Percentiles rank a stretch among this genome's conserved stretches.
These are phyloP conservation scores for Ceratocystis papillata DNA, from an alignment of 2,329 filamentous ascomycete species.

Conservation along the genomic window DNA sequence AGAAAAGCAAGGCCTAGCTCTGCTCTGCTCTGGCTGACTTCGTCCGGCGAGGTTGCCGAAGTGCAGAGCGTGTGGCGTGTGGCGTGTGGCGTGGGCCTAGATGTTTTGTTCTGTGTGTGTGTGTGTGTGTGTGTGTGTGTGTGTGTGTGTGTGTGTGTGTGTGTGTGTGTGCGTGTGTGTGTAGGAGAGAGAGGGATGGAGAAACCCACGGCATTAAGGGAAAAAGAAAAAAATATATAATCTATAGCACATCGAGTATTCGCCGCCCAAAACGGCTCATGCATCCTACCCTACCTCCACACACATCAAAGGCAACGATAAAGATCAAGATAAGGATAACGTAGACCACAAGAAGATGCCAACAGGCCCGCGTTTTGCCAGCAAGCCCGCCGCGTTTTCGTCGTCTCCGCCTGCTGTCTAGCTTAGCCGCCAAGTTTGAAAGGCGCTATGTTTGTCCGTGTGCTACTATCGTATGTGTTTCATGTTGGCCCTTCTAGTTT, in stretches of 20 bases:
- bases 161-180: background rate
- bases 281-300: background rate
- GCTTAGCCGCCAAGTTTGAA: background rate
- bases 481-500: constrained; percentile 7
- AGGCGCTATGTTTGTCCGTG: constrained; percentile 3
- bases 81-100: background rate
- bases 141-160: background rate
- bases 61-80: background rate
- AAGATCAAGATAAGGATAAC: background rate
- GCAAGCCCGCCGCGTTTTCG: background rate
- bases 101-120: background rate
- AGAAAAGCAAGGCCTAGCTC: no score
- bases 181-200: background rate
- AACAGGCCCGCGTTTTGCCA: background rate
- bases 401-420: background rate
- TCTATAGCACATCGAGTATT: background rate
- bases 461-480: constrained; percentile 12
- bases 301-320: background rate
- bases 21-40: background rate
- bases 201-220: background rate
- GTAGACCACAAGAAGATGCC: no score
- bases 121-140: background rate
- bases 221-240: background rate
- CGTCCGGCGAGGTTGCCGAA: background rate
- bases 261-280: no score